These are phyloP conservation scores for Fagus sylvatica DNA, from an alignment of 306 rosid species.

Conservation along the genomic window DNA sequence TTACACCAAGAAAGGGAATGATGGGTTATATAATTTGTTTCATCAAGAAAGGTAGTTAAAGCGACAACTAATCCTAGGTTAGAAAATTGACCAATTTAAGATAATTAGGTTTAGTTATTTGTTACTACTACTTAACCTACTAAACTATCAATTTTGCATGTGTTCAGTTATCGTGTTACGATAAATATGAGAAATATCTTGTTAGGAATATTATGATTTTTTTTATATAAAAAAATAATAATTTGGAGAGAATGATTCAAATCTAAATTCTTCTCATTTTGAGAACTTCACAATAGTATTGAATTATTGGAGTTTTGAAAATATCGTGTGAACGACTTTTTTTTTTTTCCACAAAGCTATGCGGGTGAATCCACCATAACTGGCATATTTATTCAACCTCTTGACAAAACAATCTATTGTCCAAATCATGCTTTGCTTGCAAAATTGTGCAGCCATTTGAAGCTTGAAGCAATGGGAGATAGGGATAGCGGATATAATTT, in stretches of 20 bases:
- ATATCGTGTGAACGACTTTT: background rate
- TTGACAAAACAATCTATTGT: constrained; percentile 32
- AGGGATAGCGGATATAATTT: constrained; percentile 35
- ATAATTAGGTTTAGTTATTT: background rate
- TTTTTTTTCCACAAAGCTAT: background rate
- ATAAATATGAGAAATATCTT: too few relatives aligned
- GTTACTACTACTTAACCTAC: background rate
- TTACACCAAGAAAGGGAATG: constrained; percentile 42
- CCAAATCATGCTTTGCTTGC: constrained; percentile 53
- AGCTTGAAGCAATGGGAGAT: constrained; percentile 51
- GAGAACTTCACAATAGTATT: too few relatives aligned
- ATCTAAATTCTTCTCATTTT: too few relatives aligned
- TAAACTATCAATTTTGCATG: background rate
- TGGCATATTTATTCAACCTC: constrained; percentile 18
- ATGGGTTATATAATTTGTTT: constrained; percentile 21
- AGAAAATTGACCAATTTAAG: constrained; percentile 18
- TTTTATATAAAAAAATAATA: too few relatives aligned
- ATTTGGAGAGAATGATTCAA: background rate
- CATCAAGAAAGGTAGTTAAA: background rate
- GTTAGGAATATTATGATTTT: too few relatives aligned
- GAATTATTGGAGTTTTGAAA: too few relatives aligned
- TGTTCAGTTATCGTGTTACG: too few relatives aligned
- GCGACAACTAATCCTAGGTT: constrained; percentile 27
- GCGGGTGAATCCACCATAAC: background rate
- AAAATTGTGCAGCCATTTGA: constrained; percentile 37